A percentile compares a stretch with the other conserved stretches of the same genome.
These are phyloP conservation scores for Durio zibethinus DNA, from an alignment of 345 rosid genomes.

Conservation along the genomic window DNA sequence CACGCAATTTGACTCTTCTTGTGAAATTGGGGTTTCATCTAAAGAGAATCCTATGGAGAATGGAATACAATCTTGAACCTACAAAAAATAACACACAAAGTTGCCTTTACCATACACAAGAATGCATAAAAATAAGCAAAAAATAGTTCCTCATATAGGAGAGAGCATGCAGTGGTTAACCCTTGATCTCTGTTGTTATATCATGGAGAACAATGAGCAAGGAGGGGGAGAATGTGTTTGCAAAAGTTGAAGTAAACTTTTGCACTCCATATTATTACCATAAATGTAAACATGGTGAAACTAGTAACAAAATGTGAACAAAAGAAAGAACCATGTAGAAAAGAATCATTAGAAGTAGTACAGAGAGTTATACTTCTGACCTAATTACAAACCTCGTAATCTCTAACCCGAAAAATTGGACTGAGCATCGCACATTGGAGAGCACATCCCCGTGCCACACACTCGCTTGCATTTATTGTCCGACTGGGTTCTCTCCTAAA, in stretches of 20 bases:
- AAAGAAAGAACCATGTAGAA: neutral
- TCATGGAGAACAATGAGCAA: neutral
- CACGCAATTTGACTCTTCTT: conserved; percentile 35
- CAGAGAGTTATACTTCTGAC: neutral
- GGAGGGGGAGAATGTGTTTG: neutral
- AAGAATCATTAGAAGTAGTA: neutral
- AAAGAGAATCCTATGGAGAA: conserved; percentile 63
- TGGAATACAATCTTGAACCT: conserved; percentile 83
- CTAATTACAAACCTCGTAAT: conserved; percentile 42
- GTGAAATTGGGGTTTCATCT: conserved; percentile 47
- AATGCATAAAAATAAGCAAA: neutral
- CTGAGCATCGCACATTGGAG: conserved; percentile 74
- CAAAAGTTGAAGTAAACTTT: neutral
- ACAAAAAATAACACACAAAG: conserved; percentile 1
- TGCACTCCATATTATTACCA: neutral
- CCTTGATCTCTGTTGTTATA: neutral
- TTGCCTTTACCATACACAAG: neutral
- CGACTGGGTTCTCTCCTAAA: conserved; percentile 57
- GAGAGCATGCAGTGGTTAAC: neutral
- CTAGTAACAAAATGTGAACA: neutral
- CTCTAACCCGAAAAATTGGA: conserved; percentile 56
- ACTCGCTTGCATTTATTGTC: conserved; percentile 64
- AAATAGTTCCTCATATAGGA: neutral
- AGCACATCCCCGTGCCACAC: conserved; percentile 70
- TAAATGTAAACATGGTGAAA: neutral